Evolutionary conservation across 768 basidiomycete species (phyloP).

Genomic region (Suillus luteus): DNA sequence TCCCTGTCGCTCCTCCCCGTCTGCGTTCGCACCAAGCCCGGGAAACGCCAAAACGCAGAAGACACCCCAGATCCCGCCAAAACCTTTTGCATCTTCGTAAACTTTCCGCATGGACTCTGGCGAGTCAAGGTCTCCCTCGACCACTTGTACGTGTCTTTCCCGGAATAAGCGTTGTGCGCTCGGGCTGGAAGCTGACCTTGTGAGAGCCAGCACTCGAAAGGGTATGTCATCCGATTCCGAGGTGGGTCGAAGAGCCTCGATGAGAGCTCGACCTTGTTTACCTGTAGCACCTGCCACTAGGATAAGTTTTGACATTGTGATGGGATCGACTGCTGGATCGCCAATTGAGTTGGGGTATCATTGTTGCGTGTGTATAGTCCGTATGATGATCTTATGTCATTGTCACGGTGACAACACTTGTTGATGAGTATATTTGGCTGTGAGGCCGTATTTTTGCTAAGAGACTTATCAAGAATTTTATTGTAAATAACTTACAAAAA

Average conservation of each 20-base stretch:
- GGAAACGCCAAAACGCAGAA: conserved; percentile 42
- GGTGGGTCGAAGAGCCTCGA: conserved; percentile 27
- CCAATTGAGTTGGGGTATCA: background rate
- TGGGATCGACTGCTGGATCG: background rate
- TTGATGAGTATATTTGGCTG: too few relatives aligned
- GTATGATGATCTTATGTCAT: background rate
- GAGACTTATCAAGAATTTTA: too few relatives aligned
- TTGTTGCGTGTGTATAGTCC: background rate
- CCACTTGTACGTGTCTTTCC: conserved; percentile 33
- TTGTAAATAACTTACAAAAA: too few relatives aligned
- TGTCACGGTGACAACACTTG: too few relatives aligned
- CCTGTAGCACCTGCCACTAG: conserved; percentile 42
- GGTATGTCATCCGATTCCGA: conserved; percentile 10
- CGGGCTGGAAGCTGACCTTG: conserved; percentile 35
- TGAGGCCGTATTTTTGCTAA: too few relatives aligned
- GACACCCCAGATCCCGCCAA: conserved; percentile 40
- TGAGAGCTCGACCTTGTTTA: conserved; percentile 38
- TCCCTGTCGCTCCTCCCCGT: conserved; percentile 42
- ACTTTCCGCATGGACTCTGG: conserved; percentile 31
- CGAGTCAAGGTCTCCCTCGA: conserved; percentile 39
- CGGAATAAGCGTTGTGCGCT: conserved; percentile 27
- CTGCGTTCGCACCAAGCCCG: conserved; percentile 42
- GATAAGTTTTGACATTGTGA: conserved; percentile 20
- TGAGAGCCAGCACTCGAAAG: conserved; percentile 41
- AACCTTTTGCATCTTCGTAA: conserved; percentile 36